Evolutionary conservation across 2,329 filamentous ascomycete species (phyloP), one percentile per base, ranked within the genome.

Genomic region (Aspergillus transmontanensis): DNA sequence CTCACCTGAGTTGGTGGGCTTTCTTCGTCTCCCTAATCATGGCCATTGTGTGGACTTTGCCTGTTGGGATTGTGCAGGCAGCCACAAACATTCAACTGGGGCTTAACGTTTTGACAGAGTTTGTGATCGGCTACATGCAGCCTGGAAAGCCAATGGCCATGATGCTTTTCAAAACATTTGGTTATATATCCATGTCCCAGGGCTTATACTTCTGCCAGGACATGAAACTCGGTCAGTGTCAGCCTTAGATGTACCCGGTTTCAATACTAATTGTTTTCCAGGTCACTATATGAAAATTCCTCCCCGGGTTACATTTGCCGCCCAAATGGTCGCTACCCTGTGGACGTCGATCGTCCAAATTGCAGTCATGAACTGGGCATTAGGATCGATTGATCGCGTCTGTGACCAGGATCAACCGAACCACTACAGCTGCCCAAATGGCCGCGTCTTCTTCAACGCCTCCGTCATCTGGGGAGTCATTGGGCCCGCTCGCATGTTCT

Each of bases 101-200:
- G 5, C 81, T 92, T 41, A 93, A 93, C 68, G 88, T 92, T 21
- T 77, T 92, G 63, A 90, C 89, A n/a, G 89, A 91, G 73, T 90
- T 89, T 69, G 84, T 92, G 64, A 84, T 90, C 64, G 90, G 90
- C 6, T 92, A 92, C 75, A 89, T 92, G 82, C 85, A 90, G 57
- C 89, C 89, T 0, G 90, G 90, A 30, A 84, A 84, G 3, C 89
- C 90, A 1, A 81, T 92, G 64, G 89, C 89, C 55, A 89, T 91
- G 84, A 92, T 92, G 89, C 84, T 92, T 79, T 92, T 92, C 81
- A 91, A 91, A 77, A 90, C 88, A 65, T 92, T 89, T 70, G 87
- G 88, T 57, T 90, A 90, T 73, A 85, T 90, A 61, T 87, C 83
- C 77, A 89, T 90, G 86, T 82, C 82, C 19, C 87, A 90, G 73